Percentiles rank a stretch among this genome's conserved stretches.
phyloP scores from a whole-genome alignment of 2,329 filamentous ascomycete species.

The Phyllosticta citribraziliensis region DNA sequence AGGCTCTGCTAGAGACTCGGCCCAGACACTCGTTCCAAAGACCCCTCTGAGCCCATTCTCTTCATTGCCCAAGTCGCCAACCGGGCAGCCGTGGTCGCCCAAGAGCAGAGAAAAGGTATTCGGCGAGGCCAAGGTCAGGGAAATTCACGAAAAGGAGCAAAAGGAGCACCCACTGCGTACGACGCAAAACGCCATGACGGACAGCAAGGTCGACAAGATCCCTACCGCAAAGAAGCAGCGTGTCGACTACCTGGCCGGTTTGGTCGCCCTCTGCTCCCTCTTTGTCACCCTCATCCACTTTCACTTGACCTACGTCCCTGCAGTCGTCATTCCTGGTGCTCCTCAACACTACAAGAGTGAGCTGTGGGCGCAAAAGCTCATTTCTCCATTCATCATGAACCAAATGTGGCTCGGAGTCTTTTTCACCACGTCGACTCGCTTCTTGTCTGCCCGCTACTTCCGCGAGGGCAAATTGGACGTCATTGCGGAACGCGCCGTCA shows the following conservation, averaged over 20 bases:
- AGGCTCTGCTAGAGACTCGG: constrained; percentile 4
- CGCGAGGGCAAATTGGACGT: constrained; percentile 32
- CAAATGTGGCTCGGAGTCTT: constrained; percentile 41
- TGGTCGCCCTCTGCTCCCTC: constrained; percentile 35
- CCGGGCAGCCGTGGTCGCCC: not conserved
- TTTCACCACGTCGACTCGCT: constrained; percentile 40
- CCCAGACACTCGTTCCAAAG: constrained; percentile 6
- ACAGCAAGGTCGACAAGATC: not conserved
- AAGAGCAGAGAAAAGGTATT: constrained; percentile 7
- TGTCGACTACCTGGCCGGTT: constrained; percentile 38
- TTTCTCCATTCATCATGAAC: constrained; percentile 36
- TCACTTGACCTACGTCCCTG: constrained; percentile 34
- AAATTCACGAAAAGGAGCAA: constrained; percentile 1
- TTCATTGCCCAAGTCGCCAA: constrained; percentile 2
- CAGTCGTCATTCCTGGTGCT: constrained; percentile 27
- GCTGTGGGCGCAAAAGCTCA: constrained; percentile 31
- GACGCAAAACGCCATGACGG: not conserved
- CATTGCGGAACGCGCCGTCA: constrained; percentile 36
- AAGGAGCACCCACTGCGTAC: constrained; percentile 4
- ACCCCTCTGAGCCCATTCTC: not conserved
- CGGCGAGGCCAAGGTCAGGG: constrained; percentile 1
- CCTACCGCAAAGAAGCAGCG: constrained; percentile 18
- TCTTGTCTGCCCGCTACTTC: constrained; percentile 34
- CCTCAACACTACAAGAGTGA: constrained; percentile 32
- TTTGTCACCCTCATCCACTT: constrained; percentile 39